Base-by-base conservation (phyloP, 306 rosid genomes). In the Sechiopsis laciniata region DNA sequence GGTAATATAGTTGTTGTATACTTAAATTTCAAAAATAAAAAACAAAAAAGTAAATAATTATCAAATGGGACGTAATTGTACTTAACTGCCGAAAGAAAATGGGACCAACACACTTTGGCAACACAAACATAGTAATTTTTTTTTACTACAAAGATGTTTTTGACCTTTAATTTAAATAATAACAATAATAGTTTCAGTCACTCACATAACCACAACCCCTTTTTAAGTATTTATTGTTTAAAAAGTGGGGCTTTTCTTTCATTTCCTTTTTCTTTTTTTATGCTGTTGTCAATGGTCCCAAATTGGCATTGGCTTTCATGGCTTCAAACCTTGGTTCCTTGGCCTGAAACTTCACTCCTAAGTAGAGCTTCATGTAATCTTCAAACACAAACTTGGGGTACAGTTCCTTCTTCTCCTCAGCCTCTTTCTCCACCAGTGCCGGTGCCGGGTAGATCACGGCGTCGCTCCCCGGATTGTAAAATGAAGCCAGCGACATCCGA, bases 281-380 rank as follows among this genome's bases (percentile, higher is more conserved):
- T 74, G 86, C 92, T 24, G 87, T 88, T 16, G 95, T 87, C 76
- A 88, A 76, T 79, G 91, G 88, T 72, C 78, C 91, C 79, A 79
- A 52, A 55, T 67, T 83, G 55, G 74, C 82, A 81, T 53, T 81
- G 48, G 85, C 83, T 85, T 93, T 88, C 78, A 90, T 72, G 76
- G 91, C 96, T 83, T 90, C 97, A 85, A 93, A 93, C 78, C 98
- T 86, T 53, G 98, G 98, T 51, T 87, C 97, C 83, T 93, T 93
- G 20, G 97, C 87, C 55, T 93, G 80, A 63, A 93, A 93, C 80
- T 93, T 93, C 56, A 93, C 59, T 2, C 52, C 75, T 50, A 92
- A 77, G 71, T 93, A 93, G 21, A 87, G 88, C 76, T 93, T 89
- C 98, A 93, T 93, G 87, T 93, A 93, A 45, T 93, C 98, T 69